Evolutionary conservation across 2,329 filamentous ascomycete species (phyloP).

Genomic region (Epichloe sibirici): DNA sequence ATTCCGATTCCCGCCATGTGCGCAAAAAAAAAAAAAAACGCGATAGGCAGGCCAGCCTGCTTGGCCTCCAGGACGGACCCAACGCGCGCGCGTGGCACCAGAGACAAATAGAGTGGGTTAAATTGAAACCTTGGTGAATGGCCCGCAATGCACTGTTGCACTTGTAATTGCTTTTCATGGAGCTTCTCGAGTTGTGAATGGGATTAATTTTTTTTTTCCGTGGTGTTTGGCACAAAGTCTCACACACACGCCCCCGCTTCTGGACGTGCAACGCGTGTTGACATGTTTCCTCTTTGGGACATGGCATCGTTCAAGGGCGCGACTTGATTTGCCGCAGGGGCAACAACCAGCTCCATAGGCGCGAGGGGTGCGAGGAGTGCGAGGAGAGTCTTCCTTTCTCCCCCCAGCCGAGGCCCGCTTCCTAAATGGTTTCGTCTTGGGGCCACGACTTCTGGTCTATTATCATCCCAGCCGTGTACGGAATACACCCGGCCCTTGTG

Average conservation of each 20-base stretch:
- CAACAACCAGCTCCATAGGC: slow-evolving; percentile 5
- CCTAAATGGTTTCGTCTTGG: background rate
- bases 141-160: too few species aligned
- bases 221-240: background rate
- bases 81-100: background rate
- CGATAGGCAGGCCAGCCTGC: background rate
- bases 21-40: background rate
- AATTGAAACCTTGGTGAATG: too few species aligned
- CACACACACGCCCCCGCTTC: background rate
- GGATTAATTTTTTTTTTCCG: too few species aligned
- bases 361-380: background rate
- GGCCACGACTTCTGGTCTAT: background rate
- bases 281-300: slow-evolving; percentile 23
- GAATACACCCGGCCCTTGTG: background rate
- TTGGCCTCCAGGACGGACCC: background rate
- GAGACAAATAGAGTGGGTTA: background rate
- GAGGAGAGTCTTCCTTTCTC: background rate
- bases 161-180: too few species aligned
- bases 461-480: background rate
- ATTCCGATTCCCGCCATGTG: background rate
- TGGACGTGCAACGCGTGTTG: slow-evolving; percentile 22
- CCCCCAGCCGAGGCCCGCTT: slow-evolving; percentile 1
- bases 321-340: slow-evolving; percentile 18
- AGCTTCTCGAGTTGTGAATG: too few species aligned
- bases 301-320: slow-evolving; percentile 15